Base-by-base conservation (phyloP, 2,329 filamentous ascomycete species). In the Tolypocladium ophioglossoides region DNA sequence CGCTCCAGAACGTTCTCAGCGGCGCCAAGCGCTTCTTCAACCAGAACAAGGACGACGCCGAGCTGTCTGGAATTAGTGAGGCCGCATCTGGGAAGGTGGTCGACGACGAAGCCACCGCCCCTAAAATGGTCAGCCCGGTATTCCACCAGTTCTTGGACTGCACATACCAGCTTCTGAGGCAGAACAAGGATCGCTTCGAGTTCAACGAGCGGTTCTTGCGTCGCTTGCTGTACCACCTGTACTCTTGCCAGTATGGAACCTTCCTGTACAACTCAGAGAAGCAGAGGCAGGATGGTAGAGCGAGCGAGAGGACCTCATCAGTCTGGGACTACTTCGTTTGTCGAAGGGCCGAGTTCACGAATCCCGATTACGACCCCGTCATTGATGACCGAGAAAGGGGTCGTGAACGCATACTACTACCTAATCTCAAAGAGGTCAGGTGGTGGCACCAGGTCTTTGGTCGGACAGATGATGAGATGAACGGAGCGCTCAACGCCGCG, bases 61-160 rank as follows among this genome's bases (percentile, higher is more conserved):
- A 92, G 51, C 79, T 82, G 2, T 83, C 85, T 27, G 74, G 70
- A 50, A 60, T 70, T 52, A 67, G 71, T 46, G 71, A 78, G 55
- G 64, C 68, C 18, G 65, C 68, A 4, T 69, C 69, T 18, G 69
- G 66, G 32, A 70, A 69, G 49, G 66, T 72, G 38, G 71, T 76
- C 20, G 74, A 78, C n/a, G 73, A 75, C 59, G 83, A 89, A 61
- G 80, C 84, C 11, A 96, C 91, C 0, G 84, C 84, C 56, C 84
- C 85, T n/a, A 94, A 89, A 61, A 94, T 97, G 73, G 87, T 95
- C 37, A 95, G 91, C 56, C 94, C 94, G 0, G 89, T 99, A 27
- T 99, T 99, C 70, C 94, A 99, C 64, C 94, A 99, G 66, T 99
- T 97, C 70, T 80, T 99, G 11, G 94, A 97, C 65, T 91, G 90